Base-by-base conservation (phyloP, 2,329 filamentous ascomycete genomes). In the Bipolaris bicolor region DNA sequence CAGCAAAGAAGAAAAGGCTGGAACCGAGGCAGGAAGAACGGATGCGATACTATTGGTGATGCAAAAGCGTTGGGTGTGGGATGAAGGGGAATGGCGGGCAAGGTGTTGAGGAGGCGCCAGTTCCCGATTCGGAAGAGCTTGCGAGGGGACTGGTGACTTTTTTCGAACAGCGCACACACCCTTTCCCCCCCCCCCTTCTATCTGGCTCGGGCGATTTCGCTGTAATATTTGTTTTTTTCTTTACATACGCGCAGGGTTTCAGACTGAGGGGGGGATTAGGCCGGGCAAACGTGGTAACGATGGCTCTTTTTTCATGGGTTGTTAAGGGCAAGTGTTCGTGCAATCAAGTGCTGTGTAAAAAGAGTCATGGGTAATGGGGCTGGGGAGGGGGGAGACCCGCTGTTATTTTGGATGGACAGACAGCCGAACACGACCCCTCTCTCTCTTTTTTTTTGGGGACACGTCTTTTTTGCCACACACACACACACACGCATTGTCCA, bases 21-120 rank as follows among this genome's bases (percentile, higher is more conserved):
- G 40, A 18, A 43, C 20, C 40, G 40, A 43, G 40, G 29, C 22
- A 20, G 20, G 20, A 3, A 20, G 20, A 43, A n/a, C 40, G 40
- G 40, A 43, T 26, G 7, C 2, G 40, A 7, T 26, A 9, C 24
- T 13, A 43, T 43, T 43, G 40, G 29, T 31, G 29, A 31, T 31
- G 29, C 3, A 31, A 11, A n/a, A 7, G 26, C 7, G 5, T 22
- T 22, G 22, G 39, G 39, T 36, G 20, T 45, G 41, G 41, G 41
- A 31, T 31, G n/a, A n/a, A n/a, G n/a, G n/a, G n/a, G n/a, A n/a
- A n/a, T n/a, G n/a, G 24, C 3, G 24, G n/a, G 39, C 18, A 20
- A 57, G 68, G 61, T 69, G 64, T 68, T 69, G 66, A 65, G 64
- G 39, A 18, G 9, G 60, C 51, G 39, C 44, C 54, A 57, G 26